Base-by-base conservation (phyloP, 768 basidiomycete genomes). In the Rhizopogon sp. region DNA sequence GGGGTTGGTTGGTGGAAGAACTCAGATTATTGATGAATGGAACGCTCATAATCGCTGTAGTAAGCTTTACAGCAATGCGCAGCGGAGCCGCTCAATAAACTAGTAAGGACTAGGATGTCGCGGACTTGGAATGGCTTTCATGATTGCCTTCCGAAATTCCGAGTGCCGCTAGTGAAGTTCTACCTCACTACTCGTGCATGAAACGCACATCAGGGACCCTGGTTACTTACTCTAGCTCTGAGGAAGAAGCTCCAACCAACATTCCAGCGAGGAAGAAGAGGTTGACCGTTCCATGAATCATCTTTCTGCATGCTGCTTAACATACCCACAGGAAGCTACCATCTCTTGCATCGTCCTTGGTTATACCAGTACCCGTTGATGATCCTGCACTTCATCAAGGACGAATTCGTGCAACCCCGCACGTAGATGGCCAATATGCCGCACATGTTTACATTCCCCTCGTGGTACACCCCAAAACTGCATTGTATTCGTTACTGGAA, bases 381-480 rank as follows among this genome's bases (percentile, higher is more conserved):
- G 74, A 91, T 62, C 93, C 93, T 2, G 71, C 84, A 3, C 71
- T 82, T 14, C 94, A 97, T 66, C 93, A 95, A 74, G 95, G 95
- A 13, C 82, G 94, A 31, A 75, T 74, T 45, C 82, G 95, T 31
- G 76, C 83, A 0, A 76, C 75, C 1, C 91, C 92, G 2, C 90
- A 92, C 64, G 83, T 93, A 4, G 88, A 92, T 11, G 95, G 95
- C 0, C 93, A 95, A 64, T 95, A 82, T 66, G 84, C 85, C 1
- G 76, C 87, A 4, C 83, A 95, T 71, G 78, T 94, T 52, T 95
- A 88, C 65, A 74, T 92, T 10, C 80, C 85, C 0, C 63, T 95
- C 64, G 59, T 65, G 52, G 60, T 87, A 29, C 68, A 72, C 46
- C 73, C 65, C 39, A 66, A 62, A 33, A 76, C 79, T 17, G 59